Evolutionary conservation across 1,284 basidiomycete species (phyloP).

Genomic region (Moesziomyces sp.): DNA sequence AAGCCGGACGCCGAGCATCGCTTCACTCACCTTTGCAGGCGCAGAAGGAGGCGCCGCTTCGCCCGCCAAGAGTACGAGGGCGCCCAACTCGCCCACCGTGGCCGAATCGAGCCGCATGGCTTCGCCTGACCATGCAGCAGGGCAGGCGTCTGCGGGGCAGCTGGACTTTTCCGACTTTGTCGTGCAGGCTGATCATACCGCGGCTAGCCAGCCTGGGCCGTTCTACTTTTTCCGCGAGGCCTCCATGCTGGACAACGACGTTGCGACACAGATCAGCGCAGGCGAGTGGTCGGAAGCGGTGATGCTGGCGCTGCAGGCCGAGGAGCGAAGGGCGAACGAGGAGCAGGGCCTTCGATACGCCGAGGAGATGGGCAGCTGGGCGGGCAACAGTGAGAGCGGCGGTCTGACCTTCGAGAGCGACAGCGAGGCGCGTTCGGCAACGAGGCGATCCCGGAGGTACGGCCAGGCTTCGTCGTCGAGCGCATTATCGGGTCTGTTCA

Average conservation of each 20-base stretch:
- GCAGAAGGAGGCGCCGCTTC: constrained; percentile 20
- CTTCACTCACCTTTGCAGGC: constrained; percentile 26
- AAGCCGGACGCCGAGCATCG: constrained; percentile 40
- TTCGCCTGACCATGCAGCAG: constrained; percentile 22
- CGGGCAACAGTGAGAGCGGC: constrained; percentile 41
- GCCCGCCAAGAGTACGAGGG: constrained; percentile 16
- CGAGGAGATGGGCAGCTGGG: constrained; percentile 47
- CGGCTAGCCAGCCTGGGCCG: constrained; percentile 23
- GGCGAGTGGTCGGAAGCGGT: constrained; percentile 44
- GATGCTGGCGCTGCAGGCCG: constrained; percentile 21
- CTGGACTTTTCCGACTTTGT: constrained; percentile 36
- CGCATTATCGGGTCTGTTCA: constrained; percentile 20
- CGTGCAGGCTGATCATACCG: constrained; percentile 20
- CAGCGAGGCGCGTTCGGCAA: constrained; percentile 20
- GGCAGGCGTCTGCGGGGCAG: not conserved
- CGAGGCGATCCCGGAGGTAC: constrained; percentile 1
- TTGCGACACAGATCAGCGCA: constrained; percentile 21
- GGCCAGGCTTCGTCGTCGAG: constrained; percentile 5
- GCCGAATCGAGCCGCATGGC: constrained; percentile 19
- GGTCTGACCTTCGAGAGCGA: constrained; percentile 48
- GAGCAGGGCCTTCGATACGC: constrained; percentile 35
- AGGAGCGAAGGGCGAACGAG: constrained; percentile 23
- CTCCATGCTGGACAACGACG: constrained; percentile 26
- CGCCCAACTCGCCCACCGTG: constrained; percentile 29
- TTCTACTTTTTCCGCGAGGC: constrained; percentile 48